Percentiles rank a stretch among this genome's conserved stretches.
These are phyloP conservation scores for Colletotrichum sidae DNA, from an alignment of 2,329 filamentous ascomycete genomes.

Conservation along the genomic window DNA sequence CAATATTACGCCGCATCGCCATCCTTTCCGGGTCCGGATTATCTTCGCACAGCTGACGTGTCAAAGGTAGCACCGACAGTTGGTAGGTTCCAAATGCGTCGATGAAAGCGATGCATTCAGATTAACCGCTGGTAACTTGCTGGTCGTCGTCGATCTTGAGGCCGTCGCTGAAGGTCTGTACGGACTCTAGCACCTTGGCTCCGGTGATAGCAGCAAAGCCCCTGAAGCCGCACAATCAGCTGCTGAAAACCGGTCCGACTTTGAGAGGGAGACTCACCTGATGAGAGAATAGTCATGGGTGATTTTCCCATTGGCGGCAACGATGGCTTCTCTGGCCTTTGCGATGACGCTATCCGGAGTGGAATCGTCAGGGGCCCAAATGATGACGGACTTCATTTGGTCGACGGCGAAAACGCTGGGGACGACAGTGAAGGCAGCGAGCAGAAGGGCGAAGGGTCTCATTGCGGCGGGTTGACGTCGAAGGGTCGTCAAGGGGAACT, in stretches of 20 bases:
- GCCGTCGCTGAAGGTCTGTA: slow-evolving; percentile 68
- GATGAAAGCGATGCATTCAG: background rate
- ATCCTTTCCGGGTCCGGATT: background rate
- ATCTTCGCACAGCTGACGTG: slow-evolving; percentile 8
- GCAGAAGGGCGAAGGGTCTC: slow-evolving; percentile 68
- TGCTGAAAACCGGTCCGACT: background rate
- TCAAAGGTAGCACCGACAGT: background rate
- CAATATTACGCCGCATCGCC: background rate
- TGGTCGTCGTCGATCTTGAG: slow-evolving; percentile 80
- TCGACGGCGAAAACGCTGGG: slow-evolving; percentile 73
- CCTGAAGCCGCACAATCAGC: slow-evolving; percentile 58
- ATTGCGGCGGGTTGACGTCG: slow-evolving; percentile 57
- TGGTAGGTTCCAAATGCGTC: background rate
- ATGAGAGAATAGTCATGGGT: slow-evolving; percentile 80
- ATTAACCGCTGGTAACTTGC: slow-evolving; percentile 44
- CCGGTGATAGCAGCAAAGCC: slow-evolving; percentile 78
- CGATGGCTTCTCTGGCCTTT: slow-evolving; percentile 78
- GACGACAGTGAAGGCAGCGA: slow-evolving; percentile 67
- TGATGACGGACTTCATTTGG: slow-evolving; percentile 77
- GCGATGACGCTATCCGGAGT: slow-evolving; percentile 73
- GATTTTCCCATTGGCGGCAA: slow-evolving; percentile 77
- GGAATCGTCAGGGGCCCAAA: slow-evolving; percentile 79
- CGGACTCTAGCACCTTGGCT: slow-evolving; percentile 70
- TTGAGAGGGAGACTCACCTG: slow-evolving; percentile 63
- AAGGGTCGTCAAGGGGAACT: background rate